These are phyloP conservation scores for Raddia distichophylla DNA, from an alignment of 176 grass and related monocot genomes.

Conservation along the genomic window DNA sequence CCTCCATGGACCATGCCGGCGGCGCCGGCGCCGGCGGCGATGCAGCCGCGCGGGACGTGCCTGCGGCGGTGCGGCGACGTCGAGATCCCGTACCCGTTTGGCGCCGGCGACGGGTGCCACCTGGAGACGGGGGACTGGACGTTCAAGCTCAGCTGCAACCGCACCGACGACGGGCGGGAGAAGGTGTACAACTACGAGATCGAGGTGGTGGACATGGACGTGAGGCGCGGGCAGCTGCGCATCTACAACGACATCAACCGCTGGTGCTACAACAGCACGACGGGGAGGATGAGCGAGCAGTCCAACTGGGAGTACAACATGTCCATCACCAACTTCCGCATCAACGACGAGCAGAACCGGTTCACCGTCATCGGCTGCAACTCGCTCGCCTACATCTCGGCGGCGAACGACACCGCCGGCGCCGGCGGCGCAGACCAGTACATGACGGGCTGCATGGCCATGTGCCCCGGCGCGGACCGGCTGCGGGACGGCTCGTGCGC, in stretches of 20 bases:
- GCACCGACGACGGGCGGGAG: background rate
- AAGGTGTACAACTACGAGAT: conserved; percentile 54
- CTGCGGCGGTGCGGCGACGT: conserved; percentile 53
- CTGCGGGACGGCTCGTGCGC: conserved; percentile 55
- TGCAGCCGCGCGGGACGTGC: conserved; percentile 45
- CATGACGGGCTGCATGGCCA: conserved; percentile 51
- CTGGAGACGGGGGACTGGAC: conserved; percentile 59
- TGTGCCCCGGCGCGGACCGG: conserved; percentile 20
- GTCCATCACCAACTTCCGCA: conserved; percentile 55
- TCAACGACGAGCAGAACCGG: conserved; percentile 64
- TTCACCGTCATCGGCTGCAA: conserved; percentile 79
- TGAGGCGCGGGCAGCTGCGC: conserved; percentile 42
- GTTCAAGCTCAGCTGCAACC: conserved; percentile 54
- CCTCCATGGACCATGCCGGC: background rate
- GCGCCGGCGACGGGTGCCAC: conserved; percentile 60
- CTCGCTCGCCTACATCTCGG: conserved; percentile 54
- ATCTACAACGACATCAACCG: conserved; percentile 48
- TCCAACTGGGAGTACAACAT: conserved; percentile 52
- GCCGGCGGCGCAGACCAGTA: background rate
- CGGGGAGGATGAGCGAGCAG: background rate
- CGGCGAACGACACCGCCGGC: conserved; percentile 11
- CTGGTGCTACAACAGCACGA: conserved; percentile 59
- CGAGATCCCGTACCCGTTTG: conserved; percentile 80
- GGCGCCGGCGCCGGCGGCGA: conserved; percentile 3
- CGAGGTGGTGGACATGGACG: conserved; percentile 54